These are phyloP conservation scores for Plectosphaerella plurivora DNA, from an alignment of 2,329 filamentous ascomycete species.

Conservation along the genomic window DNA sequence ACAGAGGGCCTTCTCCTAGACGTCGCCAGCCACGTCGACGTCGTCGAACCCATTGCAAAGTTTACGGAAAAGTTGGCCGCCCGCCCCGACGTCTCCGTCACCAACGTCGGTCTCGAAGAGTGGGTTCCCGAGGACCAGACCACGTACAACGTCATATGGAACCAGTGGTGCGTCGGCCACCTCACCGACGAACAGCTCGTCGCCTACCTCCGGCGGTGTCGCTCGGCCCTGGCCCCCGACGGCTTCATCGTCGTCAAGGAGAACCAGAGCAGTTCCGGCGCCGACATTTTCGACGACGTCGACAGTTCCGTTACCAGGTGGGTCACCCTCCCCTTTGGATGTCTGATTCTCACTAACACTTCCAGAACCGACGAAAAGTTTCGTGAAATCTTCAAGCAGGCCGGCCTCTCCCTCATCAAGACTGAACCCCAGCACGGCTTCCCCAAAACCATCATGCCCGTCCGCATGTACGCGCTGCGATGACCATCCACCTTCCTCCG, in stretches of 20 bases:
- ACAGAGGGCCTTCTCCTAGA: slow-evolving; percentile 72
- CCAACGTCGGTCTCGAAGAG: slow-evolving; percentile 68
- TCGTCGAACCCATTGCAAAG: slow-evolving; percentile 79
- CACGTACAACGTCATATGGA: slow-evolving; percentile 79
- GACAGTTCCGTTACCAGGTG: slow-evolving; percentile 12
- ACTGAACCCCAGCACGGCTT: slow-evolving; percentile 67
- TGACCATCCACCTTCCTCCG: background rate
- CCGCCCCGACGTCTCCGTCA: slow-evolving; percentile 58
- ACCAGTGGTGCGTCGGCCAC: slow-evolving; percentile 86
- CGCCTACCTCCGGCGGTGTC: slow-evolving; percentile 60
- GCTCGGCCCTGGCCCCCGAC: slow-evolving; percentile 25
- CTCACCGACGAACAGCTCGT: slow-evolving; percentile 71
- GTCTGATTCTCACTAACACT: slow-evolving; percentile 5
- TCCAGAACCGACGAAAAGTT: slow-evolving; percentile 68
- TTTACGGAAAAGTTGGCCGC: slow-evolving; percentile 64
- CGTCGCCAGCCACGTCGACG: slow-evolving; percentile 68
- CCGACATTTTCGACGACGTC: slow-evolving; percentile 51
- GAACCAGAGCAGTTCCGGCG: slow-evolving; percentile 56
- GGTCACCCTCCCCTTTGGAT: background rate
- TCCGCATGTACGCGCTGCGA: slow-evolving; percentile 73
- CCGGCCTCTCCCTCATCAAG: slow-evolving; percentile 63
- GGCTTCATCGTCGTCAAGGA: slow-evolving; percentile 48
- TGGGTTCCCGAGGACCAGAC: slow-evolving; percentile 49
- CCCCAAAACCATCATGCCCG: slow-evolving; percentile 63
- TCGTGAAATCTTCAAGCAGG: slow-evolving; percentile 60